Evolutionary conservation across 768 basidiomycete species (phyloP).

Genomic region (Fomitopsis pulvina): DNA sequence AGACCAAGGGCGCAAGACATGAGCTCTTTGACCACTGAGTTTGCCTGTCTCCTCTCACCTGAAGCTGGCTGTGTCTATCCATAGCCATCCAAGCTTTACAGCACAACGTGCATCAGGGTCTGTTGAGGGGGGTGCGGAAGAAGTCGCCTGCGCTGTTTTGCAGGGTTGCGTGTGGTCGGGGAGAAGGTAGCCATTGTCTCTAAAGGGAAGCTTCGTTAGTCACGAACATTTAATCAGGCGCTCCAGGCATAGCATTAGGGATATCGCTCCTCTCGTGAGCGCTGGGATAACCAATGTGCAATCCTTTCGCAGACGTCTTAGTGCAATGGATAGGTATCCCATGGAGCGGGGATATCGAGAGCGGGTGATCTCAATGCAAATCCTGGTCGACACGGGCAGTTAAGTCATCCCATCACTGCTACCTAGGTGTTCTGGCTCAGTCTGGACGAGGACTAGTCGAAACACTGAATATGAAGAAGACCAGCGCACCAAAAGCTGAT

Average conservation of each 20-base stretch:
- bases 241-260: not conserved
- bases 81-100: conserved; percentile 74
- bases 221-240: not conserved
- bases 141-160: conserved; percentile 1
- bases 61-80: conserved; percentile 91
- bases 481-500: too few species aligned
- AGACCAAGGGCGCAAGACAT: not conserved
- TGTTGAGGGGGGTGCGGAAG: conserved; percentile 4
- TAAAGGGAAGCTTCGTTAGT: not conserved
- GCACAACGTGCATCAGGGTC: conserved; percentile 51
- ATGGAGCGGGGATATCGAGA: too few species aligned
- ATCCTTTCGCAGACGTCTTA: too few species aligned
- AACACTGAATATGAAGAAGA: too few species aligned
- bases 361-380: too few species aligned
- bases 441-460: too few species aligned
- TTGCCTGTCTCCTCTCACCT: conserved; percentile 44
- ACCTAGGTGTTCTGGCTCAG: too few species aligned
- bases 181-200: conserved; percentile 77
- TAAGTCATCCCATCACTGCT: too few species aligned
- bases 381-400: too few species aligned
- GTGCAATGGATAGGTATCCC: too few species aligned
- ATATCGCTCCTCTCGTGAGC: too few species aligned
- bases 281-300: too few species aligned
- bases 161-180: conserved; percentile 68
- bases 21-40: not conserved